These are phyloP conservation scores for Diplodia mutila DNA, from an alignment of 2,329 filamentous ascomycete species.

Conservation along the genomic window DNA sequence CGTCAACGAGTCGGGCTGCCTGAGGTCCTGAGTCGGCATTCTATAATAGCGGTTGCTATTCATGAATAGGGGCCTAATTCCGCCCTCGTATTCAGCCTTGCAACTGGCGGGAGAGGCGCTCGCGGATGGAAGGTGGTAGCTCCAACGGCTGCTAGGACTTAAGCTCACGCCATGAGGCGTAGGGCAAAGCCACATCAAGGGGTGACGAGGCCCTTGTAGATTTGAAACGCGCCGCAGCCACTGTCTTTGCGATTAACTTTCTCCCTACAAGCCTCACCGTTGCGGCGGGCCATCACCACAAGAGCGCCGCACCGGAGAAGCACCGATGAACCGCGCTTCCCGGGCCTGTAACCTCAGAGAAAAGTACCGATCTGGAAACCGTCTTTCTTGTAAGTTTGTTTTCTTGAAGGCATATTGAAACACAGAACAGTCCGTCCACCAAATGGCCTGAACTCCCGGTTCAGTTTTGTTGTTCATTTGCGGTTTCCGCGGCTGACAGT, in stretches of 20 bases:
- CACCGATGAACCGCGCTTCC: neutral
- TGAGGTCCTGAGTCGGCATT: neutral
- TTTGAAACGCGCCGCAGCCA: neutral
- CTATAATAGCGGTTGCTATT: neutral
- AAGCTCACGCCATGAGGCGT: conserved; percentile 10
- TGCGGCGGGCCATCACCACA: neutral
- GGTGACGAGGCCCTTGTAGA: conserved; percentile 9
- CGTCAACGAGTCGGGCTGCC: neutral
- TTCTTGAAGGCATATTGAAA: neutral
- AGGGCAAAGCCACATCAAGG: neutral
- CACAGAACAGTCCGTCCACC: neutral
- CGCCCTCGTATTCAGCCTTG: conserved; percentile 1
- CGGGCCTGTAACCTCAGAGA: neutral
- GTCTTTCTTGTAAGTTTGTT: neutral
- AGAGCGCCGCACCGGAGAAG: neutral
- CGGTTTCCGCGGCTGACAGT: neutral
- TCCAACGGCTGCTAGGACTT: neutral
- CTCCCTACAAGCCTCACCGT: neutral
- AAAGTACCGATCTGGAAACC: neutral
- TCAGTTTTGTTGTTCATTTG: neutral
- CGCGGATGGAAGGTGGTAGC: neutral
- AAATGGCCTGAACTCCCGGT: neutral
- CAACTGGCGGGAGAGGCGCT: neutral
- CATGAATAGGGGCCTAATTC: neutral
- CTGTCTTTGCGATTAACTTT: neutral